Evolutionary conservation across 73 alveolate species (phyloP), one percentile per base, ranked within the genome.

Genomic region (Paramecium biaurelia): DNA sequence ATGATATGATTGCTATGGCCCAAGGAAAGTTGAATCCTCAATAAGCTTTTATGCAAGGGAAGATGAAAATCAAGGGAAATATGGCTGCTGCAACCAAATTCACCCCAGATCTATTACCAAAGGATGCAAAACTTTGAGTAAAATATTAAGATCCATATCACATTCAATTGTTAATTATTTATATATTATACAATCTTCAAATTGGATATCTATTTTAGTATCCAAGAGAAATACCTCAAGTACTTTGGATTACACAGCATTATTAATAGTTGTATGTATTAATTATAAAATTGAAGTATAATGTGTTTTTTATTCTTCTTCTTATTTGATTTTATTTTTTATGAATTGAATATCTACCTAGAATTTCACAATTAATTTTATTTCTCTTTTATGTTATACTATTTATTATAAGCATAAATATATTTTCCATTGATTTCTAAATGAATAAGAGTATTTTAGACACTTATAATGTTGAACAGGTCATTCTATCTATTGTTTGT

Each of bases 61-160:
- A 95, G 92, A 94, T 95, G 97, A 95, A 95, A 92, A 94, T 95
- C 37, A 95, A 95, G 95, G 98, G 98, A 56, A 95, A 95, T 86
- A 94, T 95, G 98, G 97, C 97, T 21, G 95, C 93, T 47, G 98
- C 98, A 37, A 95, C 94, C 93, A 95, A 94, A 85, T 95, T 95
- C 94, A 94, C 98, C 72, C 97, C 98, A 56, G 98, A 95, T 67
- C 76, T 95, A 32, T 86, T 95, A 70, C 98, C 98, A 76, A 94
- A 95, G 95, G 94, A 79, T 43, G 96, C 97, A 88, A 89, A 89
- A 56, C 84, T 89, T 28, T 89, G 94, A 89, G 47, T 26, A 23
- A 32, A 24, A 63, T 63, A 63, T 63, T 12, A 26, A 63, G 41
- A 63, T 63, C 20, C 47, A 30, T 24, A 63, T 63, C 84, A 63